These are phyloP conservation scores for Komagataea norvegica DNA, from an alignment of 1,139 yeast genomes.

Conservation along the genomic window DNA sequence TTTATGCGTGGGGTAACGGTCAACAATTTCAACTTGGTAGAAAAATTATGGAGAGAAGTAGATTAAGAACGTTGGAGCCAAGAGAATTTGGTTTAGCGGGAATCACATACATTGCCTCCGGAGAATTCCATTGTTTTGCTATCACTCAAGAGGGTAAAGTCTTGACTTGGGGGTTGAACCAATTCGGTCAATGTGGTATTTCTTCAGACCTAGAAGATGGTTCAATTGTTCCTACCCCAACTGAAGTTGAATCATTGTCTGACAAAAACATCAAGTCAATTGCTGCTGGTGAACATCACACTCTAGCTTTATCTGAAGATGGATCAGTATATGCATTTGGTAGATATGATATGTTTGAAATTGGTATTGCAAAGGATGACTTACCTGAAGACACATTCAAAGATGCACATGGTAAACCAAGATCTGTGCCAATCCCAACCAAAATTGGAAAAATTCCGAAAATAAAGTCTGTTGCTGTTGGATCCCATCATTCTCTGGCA, in stretches of 20 bases:
- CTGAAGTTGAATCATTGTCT: slow-evolving; percentile 56
- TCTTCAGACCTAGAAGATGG: slow-evolving; percentile 72
- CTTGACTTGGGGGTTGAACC: slow-evolving; percentile 91
- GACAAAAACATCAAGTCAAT: slow-evolving; percentile 56
- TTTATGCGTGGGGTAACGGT: slow-evolving; percentile 97
- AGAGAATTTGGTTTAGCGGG: slow-evolving; percentile 75
- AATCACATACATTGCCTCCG: slow-evolving; percentile 78
- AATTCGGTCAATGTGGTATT: slow-evolving; percentile 93
- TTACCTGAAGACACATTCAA: slow-evolving; percentile 65
- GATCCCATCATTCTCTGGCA: slow-evolving; percentile 91
- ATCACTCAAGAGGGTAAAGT: slow-evolving; percentile 68
- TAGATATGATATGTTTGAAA: slow-evolving; percentile 86
- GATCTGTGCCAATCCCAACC: slow-evolving; percentile 88
- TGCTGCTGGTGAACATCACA: slow-evolving; percentile 94
- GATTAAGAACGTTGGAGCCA: slow-evolving; percentile 65
- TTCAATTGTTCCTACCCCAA: slow-evolving; percentile 73
- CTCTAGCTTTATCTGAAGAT: slow-evolving; percentile 62
- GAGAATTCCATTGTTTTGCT: slow-evolving; percentile 96
- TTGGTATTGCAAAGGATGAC: slow-evolving; percentile 67
- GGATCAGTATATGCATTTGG: slow-evolving; percentile 87
- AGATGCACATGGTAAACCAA: slow-evolving; percentile 75
- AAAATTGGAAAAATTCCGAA: slow-evolving; percentile 53
- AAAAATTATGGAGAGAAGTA: slow-evolving; percentile 70
- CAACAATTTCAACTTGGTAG: slow-evolving; percentile 91
- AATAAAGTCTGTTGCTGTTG: slow-evolving; percentile 66